Evolutionary conservation across 2,329 filamentous ascomycete species (phyloP).

Genomic region (Diaporthe citriasiana): DNA sequence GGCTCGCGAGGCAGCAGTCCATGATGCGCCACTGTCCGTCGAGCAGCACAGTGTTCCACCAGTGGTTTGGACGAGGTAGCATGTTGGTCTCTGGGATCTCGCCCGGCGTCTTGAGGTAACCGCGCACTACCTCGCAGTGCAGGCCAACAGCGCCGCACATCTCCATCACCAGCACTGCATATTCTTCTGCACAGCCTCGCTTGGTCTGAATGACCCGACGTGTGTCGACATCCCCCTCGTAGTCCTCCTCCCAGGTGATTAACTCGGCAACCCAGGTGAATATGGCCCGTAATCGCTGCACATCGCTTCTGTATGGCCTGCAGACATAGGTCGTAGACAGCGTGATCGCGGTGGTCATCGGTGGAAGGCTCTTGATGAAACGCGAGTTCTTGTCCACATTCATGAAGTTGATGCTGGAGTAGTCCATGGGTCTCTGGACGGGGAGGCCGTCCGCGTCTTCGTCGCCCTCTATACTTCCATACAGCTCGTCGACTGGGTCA

Average conservation of each 20-base stretch:
- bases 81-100: slow-evolving; percentile 85
- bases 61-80: slow-evolving; percentile 92
- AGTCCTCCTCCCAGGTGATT: slow-evolving; percentile 95
- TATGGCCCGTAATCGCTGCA: slow-evolving; percentile 92
- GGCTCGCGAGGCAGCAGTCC: slow-evolving; percentile 92
- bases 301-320: slow-evolving; percentile 92
- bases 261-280: slow-evolving; percentile 99
- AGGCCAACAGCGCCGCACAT: slow-evolving; percentile 95
- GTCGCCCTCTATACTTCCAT: slow-evolving; percentile 88
- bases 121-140: slow-evolving; percentile 87
- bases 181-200: slow-evolving; percentile 89
- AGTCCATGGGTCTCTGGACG: slow-evolving; percentile 86
- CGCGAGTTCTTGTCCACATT: slow-evolving; percentile 97
- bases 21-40: slow-evolving; percentile 98
- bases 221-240: slow-evolving; percentile 82
- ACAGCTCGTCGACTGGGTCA: slow-evolving; percentile 89
- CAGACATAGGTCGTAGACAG: slow-evolving; percentile 94
- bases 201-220: slow-evolving; percentile 86
- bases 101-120: slow-evolving; percentile 91
- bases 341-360: slow-evolving; percentile 83
- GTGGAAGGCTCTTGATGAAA: slow-evolving; percentile 87
- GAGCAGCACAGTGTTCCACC: slow-evolving; percentile 95
- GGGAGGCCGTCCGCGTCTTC: slow-evolving; percentile 89
- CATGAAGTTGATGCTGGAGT: slow-evolving; percentile 81
- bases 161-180: slow-evolving; percentile 87